phyloP scores from a whole-genome alignment of 164 flowering plant species.

The Tetrastigma voinierianum region DNA sequence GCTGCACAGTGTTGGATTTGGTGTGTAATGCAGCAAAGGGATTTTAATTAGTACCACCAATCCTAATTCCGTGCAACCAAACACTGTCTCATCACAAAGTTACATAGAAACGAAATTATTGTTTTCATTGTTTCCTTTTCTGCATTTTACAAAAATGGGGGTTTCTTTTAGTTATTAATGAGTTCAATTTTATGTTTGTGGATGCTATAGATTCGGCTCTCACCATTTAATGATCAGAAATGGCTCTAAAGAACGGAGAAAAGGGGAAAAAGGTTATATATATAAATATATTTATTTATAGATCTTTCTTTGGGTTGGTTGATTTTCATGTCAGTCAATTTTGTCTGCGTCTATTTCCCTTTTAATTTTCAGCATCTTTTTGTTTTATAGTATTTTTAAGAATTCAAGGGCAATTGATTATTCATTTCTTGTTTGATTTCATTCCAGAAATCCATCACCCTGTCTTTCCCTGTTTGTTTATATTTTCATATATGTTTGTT shows the following conservation, averaged over 20 bases:
- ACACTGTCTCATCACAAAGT: too few species aligned
- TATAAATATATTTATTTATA: too few species aligned
- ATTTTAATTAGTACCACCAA: too few species aligned
- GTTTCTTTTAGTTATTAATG: background rate
- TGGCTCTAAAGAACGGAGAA: conserved; percentile 19
- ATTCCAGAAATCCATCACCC: background rate
- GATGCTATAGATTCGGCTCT: background rate
- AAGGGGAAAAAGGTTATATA: conserved; percentile 21
- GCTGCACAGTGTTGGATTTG: too few species aligned
- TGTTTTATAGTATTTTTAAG: background rate
- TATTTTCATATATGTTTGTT: background rate
- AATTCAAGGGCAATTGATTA: background rate
- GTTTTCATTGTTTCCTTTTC: too few species aligned
- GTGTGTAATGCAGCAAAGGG: too few species aligned
- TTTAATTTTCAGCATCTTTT: background rate
- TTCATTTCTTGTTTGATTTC: background rate
- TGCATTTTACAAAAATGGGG: background rate
- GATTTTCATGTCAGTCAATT: background rate
- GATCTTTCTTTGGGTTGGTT: background rate
- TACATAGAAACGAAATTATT: too few species aligned
- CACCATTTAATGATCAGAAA: background rate
- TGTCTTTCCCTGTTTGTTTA: background rate
- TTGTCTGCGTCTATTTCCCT: background rate
- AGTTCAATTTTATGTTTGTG: too few species aligned
- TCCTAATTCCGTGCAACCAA: too few species aligned